Evolutionary conservation across 768 basidiomycete species (phyloP).

Genomic region (Hericium rajendrae): DNA sequence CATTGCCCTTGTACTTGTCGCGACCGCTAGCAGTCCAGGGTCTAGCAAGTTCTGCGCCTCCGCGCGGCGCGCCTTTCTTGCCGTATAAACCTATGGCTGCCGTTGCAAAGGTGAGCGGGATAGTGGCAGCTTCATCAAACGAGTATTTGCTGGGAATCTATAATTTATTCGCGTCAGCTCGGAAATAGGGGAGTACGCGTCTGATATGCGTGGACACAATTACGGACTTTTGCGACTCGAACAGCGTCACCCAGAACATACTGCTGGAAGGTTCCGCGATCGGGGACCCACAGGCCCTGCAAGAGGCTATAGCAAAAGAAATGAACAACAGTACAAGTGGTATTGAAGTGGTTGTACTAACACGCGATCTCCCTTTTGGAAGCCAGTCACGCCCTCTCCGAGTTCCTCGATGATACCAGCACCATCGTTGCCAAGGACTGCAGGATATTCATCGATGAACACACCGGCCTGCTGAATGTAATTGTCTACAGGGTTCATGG

Average conservation of each 20-base stretch:
- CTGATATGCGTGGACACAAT: neutral
- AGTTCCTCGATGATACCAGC: slow-evolving; percentile 19
- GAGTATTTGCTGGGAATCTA: slow-evolving; percentile 38
- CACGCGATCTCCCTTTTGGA: slow-evolving; percentile 20
- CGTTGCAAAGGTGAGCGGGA: slow-evolving; percentile 40
- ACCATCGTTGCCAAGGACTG: slow-evolving; percentile 16
- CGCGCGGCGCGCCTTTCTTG: slow-evolving; percentile 12
- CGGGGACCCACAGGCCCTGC: slow-evolving; percentile 1
- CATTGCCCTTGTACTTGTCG: slow-evolving; percentile 33
- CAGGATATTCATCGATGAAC: slow-evolving; percentile 15
- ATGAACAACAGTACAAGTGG: neutral
- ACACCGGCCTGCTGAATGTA: slow-evolving; percentile 9
- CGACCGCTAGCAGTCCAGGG: slow-evolving; percentile 28
- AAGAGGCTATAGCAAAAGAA: slow-evolving; percentile 1
- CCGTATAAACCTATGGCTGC: slow-evolving; percentile 42
- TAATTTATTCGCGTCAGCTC: too few relatives aligned
- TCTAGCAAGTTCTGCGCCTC: slow-evolving; percentile 30
- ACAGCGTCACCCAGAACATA: slow-evolving; percentile 13
- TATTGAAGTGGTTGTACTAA: neutral
- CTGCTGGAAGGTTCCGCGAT: slow-evolving; percentile 13
- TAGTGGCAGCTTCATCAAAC: slow-evolving; percentile 38
- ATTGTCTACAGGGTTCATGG: slow-evolving; percentile 15
- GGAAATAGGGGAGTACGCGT: neutral
- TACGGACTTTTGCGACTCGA: slow-evolving; percentile 13
- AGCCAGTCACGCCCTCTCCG: slow-evolving; percentile 17